Evolutionary conservation across 2,329 filamentous ascomycete genomes (phyloP).

Genomic region (Tolypocladium tropicale): DNA sequence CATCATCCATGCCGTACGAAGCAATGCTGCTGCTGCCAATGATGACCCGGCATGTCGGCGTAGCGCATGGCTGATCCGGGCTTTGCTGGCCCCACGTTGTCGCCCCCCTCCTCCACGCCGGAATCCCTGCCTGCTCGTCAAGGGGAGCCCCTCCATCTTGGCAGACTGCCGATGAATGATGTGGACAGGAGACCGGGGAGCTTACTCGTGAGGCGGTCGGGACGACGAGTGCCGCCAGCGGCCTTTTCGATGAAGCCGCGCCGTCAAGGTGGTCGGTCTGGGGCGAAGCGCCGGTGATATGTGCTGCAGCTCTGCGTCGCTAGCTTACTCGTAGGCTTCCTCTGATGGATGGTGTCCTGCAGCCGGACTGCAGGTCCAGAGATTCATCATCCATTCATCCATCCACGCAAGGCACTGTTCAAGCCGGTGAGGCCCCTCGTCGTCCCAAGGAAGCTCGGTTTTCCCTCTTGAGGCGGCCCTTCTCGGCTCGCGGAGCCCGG

Average conservation of each 20-base stretch:
- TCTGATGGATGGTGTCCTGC: neutral
- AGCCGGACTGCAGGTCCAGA: neutral
- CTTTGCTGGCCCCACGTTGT: neutral
- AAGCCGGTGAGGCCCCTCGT: neutral
- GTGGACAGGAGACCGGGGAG: neutral
- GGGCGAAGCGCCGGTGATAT: neutral
- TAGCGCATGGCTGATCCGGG: neutral
- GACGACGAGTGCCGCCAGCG: too few relatives aligned
- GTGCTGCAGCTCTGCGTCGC: neutral
- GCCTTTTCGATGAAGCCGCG: too few relatives aligned
- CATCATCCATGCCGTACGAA: too few relatives aligned
- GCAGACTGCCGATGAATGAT: neutral
- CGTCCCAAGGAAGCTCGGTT: neutral
- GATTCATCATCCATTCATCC: neutral
- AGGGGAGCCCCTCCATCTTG: neutral
- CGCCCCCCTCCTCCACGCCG: neutral
- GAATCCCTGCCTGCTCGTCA: neutral
- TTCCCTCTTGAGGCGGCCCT: neutral
- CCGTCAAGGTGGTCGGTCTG: neutral
- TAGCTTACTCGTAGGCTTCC: neutral
- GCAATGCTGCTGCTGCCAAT: neutral
- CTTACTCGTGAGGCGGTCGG: neutral
- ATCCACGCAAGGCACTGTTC: neutral
- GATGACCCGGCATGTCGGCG: too few relatives aligned
- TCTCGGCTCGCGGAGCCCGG: neutral